Percentiles rank a stretch among this genome's conserved stretches.
Conservation (phyloP, 2,329 filamentous ascomycete genomes). For the Beauveria pseudobassiana region DNA sequence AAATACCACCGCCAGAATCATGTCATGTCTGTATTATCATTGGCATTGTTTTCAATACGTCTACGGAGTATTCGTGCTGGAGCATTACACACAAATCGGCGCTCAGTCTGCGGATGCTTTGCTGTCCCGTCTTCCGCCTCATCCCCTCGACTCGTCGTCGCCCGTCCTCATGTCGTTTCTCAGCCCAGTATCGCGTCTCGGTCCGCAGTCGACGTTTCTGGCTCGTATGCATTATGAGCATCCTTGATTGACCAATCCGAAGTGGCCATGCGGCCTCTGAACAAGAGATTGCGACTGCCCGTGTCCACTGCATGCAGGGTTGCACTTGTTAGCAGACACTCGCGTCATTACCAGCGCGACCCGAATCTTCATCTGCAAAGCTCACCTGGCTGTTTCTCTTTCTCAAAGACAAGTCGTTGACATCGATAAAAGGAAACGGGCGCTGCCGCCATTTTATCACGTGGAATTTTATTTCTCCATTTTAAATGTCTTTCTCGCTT, state of each 20-base stretch:
- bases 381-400: background rate
- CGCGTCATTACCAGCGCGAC: background rate
- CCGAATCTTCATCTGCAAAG: background rate
- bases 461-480: background rate
- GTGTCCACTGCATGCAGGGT: background rate
- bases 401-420: background rate
- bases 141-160: background rate
- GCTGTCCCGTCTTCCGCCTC: background rate
- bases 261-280: slow-evolving; percentile 4
- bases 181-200: background rate
- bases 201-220: background rate
- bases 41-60: background rate
- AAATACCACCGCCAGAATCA: no score
- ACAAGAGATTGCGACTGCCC: slow-evolving; percentile 1
- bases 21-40: background rate
- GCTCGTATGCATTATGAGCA: background rate
- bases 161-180: background rate
- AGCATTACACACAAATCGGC: background rate
- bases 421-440: background rate
- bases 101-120: background rate
- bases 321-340: background rate
- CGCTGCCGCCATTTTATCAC: background rate
- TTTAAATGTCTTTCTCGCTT: background rate
- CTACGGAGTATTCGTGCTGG: background rate
- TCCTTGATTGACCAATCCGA: background rate